phyloP scores from a whole-genome alignment of 441 rosid species.

The Erodium moschatum region DNA sequence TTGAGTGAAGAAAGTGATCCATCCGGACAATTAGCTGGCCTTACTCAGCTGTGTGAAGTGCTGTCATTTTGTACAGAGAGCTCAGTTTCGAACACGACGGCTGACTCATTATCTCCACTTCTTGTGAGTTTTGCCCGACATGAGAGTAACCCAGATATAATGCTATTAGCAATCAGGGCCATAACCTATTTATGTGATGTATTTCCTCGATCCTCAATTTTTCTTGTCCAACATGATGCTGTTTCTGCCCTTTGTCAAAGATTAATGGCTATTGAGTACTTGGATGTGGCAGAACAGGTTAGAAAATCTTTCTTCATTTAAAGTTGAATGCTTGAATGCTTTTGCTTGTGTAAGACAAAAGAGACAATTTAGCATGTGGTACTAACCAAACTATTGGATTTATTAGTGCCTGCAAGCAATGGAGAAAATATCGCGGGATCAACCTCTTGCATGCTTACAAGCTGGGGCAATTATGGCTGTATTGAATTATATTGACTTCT shows the following conservation, averaged over 20 bases:
- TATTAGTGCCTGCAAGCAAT: slow-evolving; percentile 84
- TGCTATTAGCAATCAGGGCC: slow-evolving; percentile 78
- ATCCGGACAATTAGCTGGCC: slow-evolving; percentile 50
- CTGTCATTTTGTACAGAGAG: slow-evolving; percentile 80
- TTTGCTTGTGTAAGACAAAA: neutral
- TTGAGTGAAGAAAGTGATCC: slow-evolving; percentile 55
- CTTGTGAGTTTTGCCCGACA: slow-evolving; percentile 64
- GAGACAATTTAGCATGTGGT: slow-evolving; percentile 8
- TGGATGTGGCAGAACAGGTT: slow-evolving; percentile 98
- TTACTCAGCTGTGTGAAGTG: slow-evolving; percentile 84
- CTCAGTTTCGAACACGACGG: slow-evolving; percentile 55
- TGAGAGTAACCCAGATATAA: slow-evolving; percentile 56
- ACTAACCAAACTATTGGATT: slow-evolving; percentile 11
- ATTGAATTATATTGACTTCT: slow-evolving; percentile 70
- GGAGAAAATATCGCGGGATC: slow-evolving; percentile 87
- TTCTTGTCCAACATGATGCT: slow-evolving; percentile 70
- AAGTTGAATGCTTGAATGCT: no score
- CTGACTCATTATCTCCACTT: slow-evolving; percentile 65
- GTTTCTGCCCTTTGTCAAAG: slow-evolving; percentile 78
- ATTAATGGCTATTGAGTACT: slow-evolving; percentile 65
- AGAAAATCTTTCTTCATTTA: neutral
- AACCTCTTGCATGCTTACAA: slow-evolving; percentile 78
- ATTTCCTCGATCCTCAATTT: slow-evolving; percentile 66
- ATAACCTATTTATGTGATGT: slow-evolving; percentile 89
- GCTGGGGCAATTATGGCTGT: slow-evolving; percentile 91